These are phyloP conservation scores for Coriaria nepalensis DNA, from an alignment of 306 rosid genomes.

Conservation along the genomic window DNA sequence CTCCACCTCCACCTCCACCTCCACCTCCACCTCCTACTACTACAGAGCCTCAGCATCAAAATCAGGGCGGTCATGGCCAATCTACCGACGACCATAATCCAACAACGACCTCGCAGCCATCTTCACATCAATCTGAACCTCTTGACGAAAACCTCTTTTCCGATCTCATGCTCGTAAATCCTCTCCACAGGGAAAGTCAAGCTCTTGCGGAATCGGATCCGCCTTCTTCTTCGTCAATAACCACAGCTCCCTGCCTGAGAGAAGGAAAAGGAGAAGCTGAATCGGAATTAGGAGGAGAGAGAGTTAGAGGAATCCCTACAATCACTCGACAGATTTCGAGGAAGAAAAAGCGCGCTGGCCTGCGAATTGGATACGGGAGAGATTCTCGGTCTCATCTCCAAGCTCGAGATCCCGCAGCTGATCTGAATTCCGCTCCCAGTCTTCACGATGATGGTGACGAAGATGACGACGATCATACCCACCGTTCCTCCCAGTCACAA, in stretches of 20 bases:
- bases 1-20: neutral
- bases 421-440: conserved; percentile 2
- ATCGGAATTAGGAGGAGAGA: neutral
- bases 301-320: neutral
- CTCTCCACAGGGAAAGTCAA: conserved; percentile 20
- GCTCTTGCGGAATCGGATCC: conserved; percentile 9
- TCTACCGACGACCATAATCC: neutral
- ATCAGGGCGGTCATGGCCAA: no score
- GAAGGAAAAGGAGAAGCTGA: neutral
- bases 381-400: conserved; percentile 12
- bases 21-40: neutral
- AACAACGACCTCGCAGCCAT: conserved; percentile 2
- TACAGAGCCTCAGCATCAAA: no score
- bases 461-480: neutral
- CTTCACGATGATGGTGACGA: neutral
- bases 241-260: neutral
- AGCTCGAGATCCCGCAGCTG: neutral
- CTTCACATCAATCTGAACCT: conserved; percentile 24
- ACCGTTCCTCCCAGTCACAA: neutral
- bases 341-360: conserved; percentile 49
- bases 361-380: conserved; percentile 66
- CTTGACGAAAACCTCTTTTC: conserved; percentile 80
- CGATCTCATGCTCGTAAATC: conserved; percentile 46
- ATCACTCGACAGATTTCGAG: conserved; percentile 29
- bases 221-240: neutral